These are phyloP conservation scores for Candida sojae DNA, from an alignment of 1,139 yeast species.

Conservation along the genomic window DNA sequence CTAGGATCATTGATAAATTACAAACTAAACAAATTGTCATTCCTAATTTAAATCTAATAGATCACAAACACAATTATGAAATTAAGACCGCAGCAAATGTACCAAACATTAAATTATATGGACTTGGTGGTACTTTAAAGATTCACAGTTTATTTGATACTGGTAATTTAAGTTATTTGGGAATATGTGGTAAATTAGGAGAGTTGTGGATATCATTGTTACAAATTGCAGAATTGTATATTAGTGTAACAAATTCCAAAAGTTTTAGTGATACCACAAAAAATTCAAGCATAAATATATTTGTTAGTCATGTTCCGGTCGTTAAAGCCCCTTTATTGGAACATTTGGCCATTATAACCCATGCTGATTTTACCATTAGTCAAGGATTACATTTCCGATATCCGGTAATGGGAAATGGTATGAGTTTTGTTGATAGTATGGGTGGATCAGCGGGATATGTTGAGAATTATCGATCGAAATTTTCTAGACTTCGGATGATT, in stretches of 20 bases:
- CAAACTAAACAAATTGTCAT: conserved; percentile 53
- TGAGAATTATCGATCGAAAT: conserved; percentile 62
- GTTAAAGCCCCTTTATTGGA: conserved; percentile 64
- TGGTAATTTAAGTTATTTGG: conserved; percentile 40
- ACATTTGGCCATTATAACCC: conserved; percentile 65
- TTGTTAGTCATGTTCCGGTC: conserved; percentile 71
- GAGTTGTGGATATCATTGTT: conserved; percentile 74
- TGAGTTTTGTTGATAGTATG: conserved; percentile 55
- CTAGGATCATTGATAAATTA: conserved; percentile 62
- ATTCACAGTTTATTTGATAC: conserved; percentile 70
- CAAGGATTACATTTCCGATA: conserved; percentile 75
- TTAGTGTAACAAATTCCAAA: conserved; percentile 14
- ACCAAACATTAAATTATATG: conserved; percentile 55
- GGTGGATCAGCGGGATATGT: conserved; percentile 25
- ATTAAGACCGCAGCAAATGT: conserved; percentile 41
- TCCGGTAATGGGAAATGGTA: conserved; percentile 71
- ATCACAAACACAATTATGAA: conserved; percentile 51
- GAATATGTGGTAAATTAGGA: conserved; percentile 61
- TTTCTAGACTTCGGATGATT: conserved; percentile 62
- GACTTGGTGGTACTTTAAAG: conserved; percentile 72
- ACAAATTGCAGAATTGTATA: conserved; percentile 62
- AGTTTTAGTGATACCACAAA: conserved; percentile 8
- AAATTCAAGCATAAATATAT: conserved; percentile 53
- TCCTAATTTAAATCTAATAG: conserved; percentile 61
- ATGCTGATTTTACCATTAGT: conserved; percentile 72